Percentiles rank a stretch among this genome's conserved stretches.
Evolutionary conservation across 2,329 filamentous ascomycete genomes (phyloP).

Genomic region (Phyllosticta ampelicida): DNA sequence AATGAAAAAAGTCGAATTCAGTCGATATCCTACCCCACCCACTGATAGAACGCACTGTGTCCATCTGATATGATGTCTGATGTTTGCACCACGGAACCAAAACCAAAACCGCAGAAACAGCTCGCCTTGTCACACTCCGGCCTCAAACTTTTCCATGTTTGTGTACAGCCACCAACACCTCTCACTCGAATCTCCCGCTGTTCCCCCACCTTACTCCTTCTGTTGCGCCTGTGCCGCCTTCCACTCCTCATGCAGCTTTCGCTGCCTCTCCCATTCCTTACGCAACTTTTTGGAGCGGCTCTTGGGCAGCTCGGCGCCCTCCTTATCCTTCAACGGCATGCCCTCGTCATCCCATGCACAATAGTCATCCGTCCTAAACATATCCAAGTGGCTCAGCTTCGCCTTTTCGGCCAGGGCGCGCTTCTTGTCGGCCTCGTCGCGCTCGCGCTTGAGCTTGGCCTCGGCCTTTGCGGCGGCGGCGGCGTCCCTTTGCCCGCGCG

Average conservation of each 20-base stretch:
- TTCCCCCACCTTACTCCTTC: background rate
- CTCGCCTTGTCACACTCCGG: too few relatives aligned
- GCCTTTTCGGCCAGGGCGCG: constrained; percentile 45
- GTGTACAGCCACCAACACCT: background rate
- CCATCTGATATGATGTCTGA: too few relatives aligned
- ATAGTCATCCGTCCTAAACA: constrained; percentile 53
- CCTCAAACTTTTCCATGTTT: background rate
- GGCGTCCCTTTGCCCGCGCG: constrained; percentile 44
- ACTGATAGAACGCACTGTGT: too few relatives aligned
- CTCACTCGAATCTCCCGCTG: background rate
- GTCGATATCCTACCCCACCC: too few relatives aligned
- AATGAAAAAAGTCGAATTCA: too few relatives aligned
- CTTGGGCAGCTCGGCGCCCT: constrained; percentile 73
- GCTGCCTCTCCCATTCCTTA: constrained; percentile 87
- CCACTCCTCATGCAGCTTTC: constrained; percentile 66
- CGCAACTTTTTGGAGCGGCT: constrained; percentile 67
- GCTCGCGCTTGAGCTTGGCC: constrained; percentile 43
- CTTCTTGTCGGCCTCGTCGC: constrained; percentile 47
- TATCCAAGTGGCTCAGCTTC: constrained; percentile 45
- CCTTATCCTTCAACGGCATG: constrained; percentile 63
- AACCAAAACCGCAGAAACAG: too few relatives aligned
- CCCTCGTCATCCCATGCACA: constrained; percentile 75
- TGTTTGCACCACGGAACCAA: too few relatives aligned
- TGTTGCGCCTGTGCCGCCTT: background rate
- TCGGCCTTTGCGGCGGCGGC: constrained; percentile 32